These are phyloP conservation scores for Tetrahymena malaccensis DNA, from an alignment of 73 alveolate genomes.

Conservation along the genomic window DNA sequence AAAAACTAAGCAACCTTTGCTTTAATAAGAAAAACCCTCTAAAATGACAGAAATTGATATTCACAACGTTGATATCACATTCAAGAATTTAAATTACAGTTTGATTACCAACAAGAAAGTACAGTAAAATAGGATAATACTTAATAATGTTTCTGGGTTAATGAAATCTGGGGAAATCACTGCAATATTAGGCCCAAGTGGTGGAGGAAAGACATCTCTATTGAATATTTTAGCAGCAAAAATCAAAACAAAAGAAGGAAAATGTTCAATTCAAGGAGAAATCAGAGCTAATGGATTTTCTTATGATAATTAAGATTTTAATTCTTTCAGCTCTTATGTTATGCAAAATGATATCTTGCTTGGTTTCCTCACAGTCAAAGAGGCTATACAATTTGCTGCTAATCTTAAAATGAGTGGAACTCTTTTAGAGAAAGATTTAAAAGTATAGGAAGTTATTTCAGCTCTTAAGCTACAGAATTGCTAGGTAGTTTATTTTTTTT, in stretches of 20 bases:
- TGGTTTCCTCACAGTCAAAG: slow-evolving; percentile 27
- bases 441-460: slow-evolving; percentile 7
- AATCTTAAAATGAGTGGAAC: slow-evolving; percentile 1
- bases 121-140: not conserved
- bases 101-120: not conserved
- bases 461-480: not conserved
- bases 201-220: slow-evolving; percentile 33
- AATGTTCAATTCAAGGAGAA: slow-evolving; percentile 4
- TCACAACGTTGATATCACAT: not conserved
- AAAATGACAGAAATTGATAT: not conserved
- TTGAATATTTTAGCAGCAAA: slow-evolving; percentile 9
- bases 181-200: slow-evolving; percentile 39
- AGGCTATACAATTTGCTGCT: slow-evolving; percentile 24
- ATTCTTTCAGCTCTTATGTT: slow-evolving; percentile 20
- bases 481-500: not conserved
- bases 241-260: not conserved
- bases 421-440: not conserved
- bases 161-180: slow-evolving; percentile 20
- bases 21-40: not conserved
- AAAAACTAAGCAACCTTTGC: not conserved
- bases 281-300: slow-evolving; percentile 2
- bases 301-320: slow-evolving; percentile 10
- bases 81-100: not conserved
- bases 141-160: slow-evolving; percentile 5
- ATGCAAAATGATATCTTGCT: slow-evolving; percentile 28